A percentile compares a stretch with the other conserved stretches of the same genome.
phyloP scores from a whole-genome alignment of 768 basidiomycete genomes.

The Lentinula aciculospora region DNA sequence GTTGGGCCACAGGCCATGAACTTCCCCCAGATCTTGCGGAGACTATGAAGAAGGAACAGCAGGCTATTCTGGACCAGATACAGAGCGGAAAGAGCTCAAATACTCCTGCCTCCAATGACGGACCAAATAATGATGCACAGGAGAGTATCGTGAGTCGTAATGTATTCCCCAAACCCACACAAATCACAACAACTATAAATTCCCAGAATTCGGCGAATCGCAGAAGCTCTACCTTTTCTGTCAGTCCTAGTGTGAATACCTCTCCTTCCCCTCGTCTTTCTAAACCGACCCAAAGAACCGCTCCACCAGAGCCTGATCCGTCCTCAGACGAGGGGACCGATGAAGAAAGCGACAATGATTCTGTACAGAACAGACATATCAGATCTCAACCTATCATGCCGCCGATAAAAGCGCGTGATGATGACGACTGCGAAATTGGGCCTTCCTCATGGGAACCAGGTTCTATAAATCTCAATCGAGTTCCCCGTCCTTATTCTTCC shows the following conservation, averaged over 20 bases:
- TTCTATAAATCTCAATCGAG: not conserved
- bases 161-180: not conserved
- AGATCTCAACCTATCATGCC: not conserved
- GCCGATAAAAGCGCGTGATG: not conserved
- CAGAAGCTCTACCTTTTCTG: constrained; percentile 1
- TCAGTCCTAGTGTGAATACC: not conserved
- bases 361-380: not conserved
- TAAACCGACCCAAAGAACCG: not conserved
- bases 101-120: not conserved
- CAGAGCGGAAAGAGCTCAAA: not conserved
- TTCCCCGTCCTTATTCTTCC: constrained; percentile 3
- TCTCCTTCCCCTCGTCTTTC: not conserved
- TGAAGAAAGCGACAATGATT: not conserved
- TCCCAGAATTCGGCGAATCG: not conserved
- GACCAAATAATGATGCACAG: not conserved
- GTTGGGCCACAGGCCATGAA: constrained; percentile 36
- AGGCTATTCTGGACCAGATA: constrained; percentile 3
- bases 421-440: not conserved
- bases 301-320: not conserved
- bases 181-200: not conserved
- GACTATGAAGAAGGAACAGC: constrained; percentile 8
- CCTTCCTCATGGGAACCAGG: not conserved
- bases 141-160: not conserved
- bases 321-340: not conserved
- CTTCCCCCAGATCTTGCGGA: not conserved